Percentiles rank a stretch among this genome's conserved stretches.
Evolutionary conservation across 495 filamentous ascomycete genomes (phyloP).

Genomic region (Aspergillus bertholletiae): DNA sequence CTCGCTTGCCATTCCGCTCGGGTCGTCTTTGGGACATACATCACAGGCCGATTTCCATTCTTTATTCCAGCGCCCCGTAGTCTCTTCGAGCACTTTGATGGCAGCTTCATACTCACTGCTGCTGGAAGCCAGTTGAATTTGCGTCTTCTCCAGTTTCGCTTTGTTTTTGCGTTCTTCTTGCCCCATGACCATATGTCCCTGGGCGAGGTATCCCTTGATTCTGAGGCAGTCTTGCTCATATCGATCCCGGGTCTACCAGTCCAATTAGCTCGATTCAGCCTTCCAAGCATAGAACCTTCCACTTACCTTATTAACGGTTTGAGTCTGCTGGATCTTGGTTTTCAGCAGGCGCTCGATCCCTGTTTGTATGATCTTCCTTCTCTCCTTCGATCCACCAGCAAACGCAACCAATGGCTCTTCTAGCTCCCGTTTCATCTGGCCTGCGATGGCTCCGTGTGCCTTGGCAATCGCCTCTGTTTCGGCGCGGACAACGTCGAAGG

Average conservation of each 20-base stretch:
- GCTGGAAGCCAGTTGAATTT: constrained; percentile 84
- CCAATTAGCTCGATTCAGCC: constrained; percentile 22
- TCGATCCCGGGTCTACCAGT: constrained; percentile 75
- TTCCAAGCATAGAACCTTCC: neutral
- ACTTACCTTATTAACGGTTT: constrained; percentile 80
- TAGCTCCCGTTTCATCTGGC: constrained; percentile 94
- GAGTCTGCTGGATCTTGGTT: constrained; percentile 86
- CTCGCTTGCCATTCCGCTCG: neutral
- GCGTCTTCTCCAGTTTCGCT: constrained; percentile 96
- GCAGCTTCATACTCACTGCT: constrained; percentile 92
- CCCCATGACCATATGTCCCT: constrained; percentile 99
- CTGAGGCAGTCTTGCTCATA: constrained; percentile 97
- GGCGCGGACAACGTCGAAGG: constrained; percentile 79
- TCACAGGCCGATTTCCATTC: constrained; percentile 98
- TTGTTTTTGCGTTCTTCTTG: constrained; percentile 99
- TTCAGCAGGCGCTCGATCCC: constrained; percentile 93
- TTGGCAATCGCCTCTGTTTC: constrained; percentile 96
- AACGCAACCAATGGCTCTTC: constrained; percentile 93
- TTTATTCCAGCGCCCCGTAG: constrained; percentile 91
- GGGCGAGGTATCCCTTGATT: constrained; percentile 97
- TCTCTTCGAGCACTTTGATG: constrained; percentile 91
- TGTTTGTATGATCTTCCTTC: constrained; percentile 91
- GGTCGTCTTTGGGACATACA: constrained; percentile 32
- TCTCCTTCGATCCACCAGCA: constrained; percentile 88
- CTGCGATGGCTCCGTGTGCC: constrained; percentile 82